Base-by-base conservation (phyloP, 2,329 filamentous ascomycete genomes). In the Talaromyces sp. region DNA sequence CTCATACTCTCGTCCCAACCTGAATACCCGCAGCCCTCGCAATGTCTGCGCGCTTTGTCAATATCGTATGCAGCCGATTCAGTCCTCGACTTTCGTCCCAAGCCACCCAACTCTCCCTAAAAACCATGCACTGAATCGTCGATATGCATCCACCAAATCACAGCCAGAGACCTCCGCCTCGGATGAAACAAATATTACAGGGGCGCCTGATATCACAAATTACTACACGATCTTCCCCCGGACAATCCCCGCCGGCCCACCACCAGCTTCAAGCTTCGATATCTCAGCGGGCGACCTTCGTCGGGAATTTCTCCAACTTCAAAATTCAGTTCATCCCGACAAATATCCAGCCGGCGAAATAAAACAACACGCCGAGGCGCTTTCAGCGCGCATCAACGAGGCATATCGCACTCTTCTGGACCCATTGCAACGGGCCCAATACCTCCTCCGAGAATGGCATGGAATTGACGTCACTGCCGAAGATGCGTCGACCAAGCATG, bases 171-270 rank as follows among this genome's bases (percentile, higher is more conserved):
- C 55, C 17, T 35, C 42, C 16, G 44, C 46, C 16, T 11, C 47
- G 10, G 41, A n/a, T 14, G 44, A 59, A 32, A 29, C 24, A 35
- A 37, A 45, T n/a, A 45, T 64, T n/a, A 41, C 53, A 22, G 56
- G 53, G 32, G 58, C 65, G 27, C 72, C 71, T 2, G 68, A 76
- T 49, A 69, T 72, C 45, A 72, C 71, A 35, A 90, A 87, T 49
- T 85, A 93, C 80, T 97, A 97, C 81, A 84, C 87, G 51, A 85
- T 97, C 75, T 99, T 99, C 79, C 91, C 92, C 1, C 70, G 82
- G 29, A 89, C 91, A 3, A 81, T 97, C 3, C 84, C 91, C 0
- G 49, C 72, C 1, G 93, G 93, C 2, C 89, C 91, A 0, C 94
- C 94, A 0, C 93, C 93, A 0, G 49, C 68, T 0, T 88, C 91